Base-by-base conservation (phyloP, 176 grass and related monocot genomes). In the Lolium rigidum region DNA sequence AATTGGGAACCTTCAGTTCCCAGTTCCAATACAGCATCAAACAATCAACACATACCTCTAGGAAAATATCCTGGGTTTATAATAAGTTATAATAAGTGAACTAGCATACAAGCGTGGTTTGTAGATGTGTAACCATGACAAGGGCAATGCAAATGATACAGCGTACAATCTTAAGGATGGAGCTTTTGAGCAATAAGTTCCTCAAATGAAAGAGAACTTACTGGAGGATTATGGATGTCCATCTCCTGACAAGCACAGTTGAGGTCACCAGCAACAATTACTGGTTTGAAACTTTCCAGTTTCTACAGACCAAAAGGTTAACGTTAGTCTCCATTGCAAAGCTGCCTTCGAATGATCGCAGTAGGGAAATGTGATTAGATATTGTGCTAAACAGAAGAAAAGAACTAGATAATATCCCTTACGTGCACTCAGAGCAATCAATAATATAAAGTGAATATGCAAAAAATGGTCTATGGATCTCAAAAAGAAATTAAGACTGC, bases 141-240 rank as follows among this genome's bases (percentile, higher is more conserved):
- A 85, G 24, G 26, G 69, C 25, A 78, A 73, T 21, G 17, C 10
- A 5, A 83, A 66, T 51, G 62, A 25, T 57, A 56, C 9, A 20
- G 61, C 24, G 9, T 49, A 38, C 69, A 63, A 83, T 74, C 47
- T 39, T 57, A 60, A 85, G 76, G 46, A 54, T 35, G 59, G 5
- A 69, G n/a, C 4, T 84, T 60, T 48, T 82, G 55, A 81, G 51
- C 54, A 46, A 49, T 51, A 62, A 80, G 41, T 60, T 80, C 15
- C 17, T 25, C 44, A 74, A 20, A 68, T 65, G 75, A 54, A 61
- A 69, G 46, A 64, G 46, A 47, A 63, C 88, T 92, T 87, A 98
- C 95, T 20, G 88, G 73, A 90, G 95, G 95, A 85, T 98, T 89
- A 64, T 83, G 92, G 62, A 98, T 98, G 83, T 98, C 95, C 44